These are phyloP conservation scores for Amaranthus palmeri DNA, from an alignment of 148 eudicot genomes.

Conservation along the genomic window DNA sequence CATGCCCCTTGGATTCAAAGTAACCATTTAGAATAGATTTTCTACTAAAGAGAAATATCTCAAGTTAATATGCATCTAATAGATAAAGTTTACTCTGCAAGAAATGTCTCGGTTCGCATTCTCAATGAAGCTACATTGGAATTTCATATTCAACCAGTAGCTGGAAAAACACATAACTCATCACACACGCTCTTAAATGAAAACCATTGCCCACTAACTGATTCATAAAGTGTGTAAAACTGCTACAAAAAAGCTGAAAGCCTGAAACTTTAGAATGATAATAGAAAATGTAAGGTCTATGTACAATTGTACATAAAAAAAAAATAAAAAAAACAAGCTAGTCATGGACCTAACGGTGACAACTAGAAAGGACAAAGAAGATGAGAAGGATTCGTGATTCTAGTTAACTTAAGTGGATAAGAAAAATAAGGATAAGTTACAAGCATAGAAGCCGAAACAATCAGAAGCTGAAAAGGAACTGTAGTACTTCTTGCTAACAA, in stretches of 20 bases:
- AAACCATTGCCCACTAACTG: no score
- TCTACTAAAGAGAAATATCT: no score
- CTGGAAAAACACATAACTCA: no score
- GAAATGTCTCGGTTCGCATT: no score
- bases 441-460: conserved; percentile 16
- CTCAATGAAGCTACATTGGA: no score
- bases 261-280: background rate
- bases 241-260: background rate
- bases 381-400: conserved; percentile 11
- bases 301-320: background rate
- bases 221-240: no score
- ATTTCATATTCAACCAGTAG: no score
- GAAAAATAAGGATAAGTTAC: background rate
- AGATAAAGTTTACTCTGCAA: no score
- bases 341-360: conserved; percentile 8
- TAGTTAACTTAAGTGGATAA: conserved; percentile 3
- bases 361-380: conserved; percentile 7
- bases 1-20: no score
- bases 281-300: conserved; percentile 1
- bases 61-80: no score
- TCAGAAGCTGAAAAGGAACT: conserved; percentile 16
- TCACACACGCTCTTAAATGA: no score
- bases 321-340: background rate
- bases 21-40: no score
- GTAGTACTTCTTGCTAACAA: conserved; percentile 7